These are phyloP conservation scores for Panellus pusillus DNA, from an alignment of 768 basidiomycete species.

Conservation along the genomic window DNA sequence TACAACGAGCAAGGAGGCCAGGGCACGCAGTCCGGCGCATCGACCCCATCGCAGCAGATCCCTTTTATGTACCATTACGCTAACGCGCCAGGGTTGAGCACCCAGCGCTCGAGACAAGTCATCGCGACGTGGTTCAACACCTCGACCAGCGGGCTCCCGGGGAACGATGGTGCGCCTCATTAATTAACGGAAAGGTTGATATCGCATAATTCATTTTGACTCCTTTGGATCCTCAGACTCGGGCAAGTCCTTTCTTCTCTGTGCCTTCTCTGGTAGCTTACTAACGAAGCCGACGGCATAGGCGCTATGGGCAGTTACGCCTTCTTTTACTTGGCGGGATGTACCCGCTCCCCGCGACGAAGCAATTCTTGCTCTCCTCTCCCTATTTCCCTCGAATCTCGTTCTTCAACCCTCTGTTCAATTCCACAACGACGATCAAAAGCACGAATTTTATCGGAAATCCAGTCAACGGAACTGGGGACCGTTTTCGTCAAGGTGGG, in stretches of 20 bases:
- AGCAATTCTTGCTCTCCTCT: conserved; percentile 59
- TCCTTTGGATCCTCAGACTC: conserved; percentile 28
- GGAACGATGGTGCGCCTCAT: conserved; percentile 60
- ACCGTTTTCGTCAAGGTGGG: conserved; percentile 58
- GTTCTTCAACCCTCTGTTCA: conserved; percentile 59
- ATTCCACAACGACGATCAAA: conserved; percentile 56
- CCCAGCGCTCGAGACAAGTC: conserved; percentile 54
- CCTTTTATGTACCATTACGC: conserved; percentile 74
- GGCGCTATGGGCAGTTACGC: conserved; percentile 68
- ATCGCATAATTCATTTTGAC: no score
- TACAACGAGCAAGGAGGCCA: conserved; percentile 45
- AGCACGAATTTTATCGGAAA: conserved; percentile 53
- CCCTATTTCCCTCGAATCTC: conserved; percentile 62
- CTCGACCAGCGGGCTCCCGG: conserved; percentile 55
- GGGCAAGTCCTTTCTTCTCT: conserved; percentile 20
- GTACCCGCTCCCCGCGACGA: conserved; percentile 64
- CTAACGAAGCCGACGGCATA: conserved; percentile 14
- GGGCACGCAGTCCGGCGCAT: conserved; percentile 10
- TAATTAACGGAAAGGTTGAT: no score
- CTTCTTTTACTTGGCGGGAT: conserved; percentile 59
- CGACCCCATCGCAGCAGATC: conserved; percentile 55
- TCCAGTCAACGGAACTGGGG: conserved; percentile 49
- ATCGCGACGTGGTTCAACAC: conserved; percentile 59
- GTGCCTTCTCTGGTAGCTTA: conserved; percentile 17
- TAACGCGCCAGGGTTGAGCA: conserved; percentile 57